These are phyloP conservation scores for Russula ochroleuca DNA, from an alignment of 768 basidiomycete species.

Conservation along the genomic window DNA sequence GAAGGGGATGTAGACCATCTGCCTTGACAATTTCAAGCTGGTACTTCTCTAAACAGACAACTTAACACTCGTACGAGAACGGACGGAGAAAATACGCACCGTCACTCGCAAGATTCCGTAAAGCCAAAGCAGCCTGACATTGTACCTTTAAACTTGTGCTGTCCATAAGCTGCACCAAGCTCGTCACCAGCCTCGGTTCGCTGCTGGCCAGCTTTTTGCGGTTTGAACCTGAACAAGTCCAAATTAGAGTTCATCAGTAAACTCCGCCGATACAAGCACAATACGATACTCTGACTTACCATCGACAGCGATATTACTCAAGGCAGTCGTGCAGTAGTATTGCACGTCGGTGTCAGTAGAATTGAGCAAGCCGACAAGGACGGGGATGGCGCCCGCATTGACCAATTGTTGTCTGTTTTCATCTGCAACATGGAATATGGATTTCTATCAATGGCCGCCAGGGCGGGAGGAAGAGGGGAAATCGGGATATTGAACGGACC, in stretches of 20 bases:
- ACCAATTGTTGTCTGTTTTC: conserved; percentile 99
- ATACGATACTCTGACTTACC: conserved; percentile 40
- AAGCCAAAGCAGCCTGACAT: conserved; percentile 94
- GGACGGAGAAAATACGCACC: conserved; percentile 46
- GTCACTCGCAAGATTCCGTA: conserved; percentile 95
- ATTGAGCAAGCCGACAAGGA: conserved; percentile 89
- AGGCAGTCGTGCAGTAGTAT: conserved; percentile 98
- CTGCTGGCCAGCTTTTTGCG: conserved; percentile 90
- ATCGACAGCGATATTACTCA: conserved; percentile 98
- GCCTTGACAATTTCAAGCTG: conserved; percentile 97
- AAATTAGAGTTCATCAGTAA: not conserved
- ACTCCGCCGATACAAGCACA: conserved; percentile 12
- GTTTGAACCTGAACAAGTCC: conserved; percentile 55
- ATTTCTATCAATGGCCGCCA: not conserved
- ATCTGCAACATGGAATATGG: conserved; percentile 46
- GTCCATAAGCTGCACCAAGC: conserved; percentile 94
- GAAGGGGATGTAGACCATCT: conserved; percentile 85
- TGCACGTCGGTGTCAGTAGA: conserved; percentile 99
- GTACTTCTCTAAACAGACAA: conserved; percentile 75
- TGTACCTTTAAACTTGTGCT: conserved; percentile 97
- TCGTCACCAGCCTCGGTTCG: conserved; percentile 92
- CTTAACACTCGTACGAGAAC: not conserved
- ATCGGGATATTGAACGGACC: conserved; percentile 46
- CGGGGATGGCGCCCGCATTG: conserved; percentile 96
- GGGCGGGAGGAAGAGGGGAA: not conserved